Percentiles rank a stretch among this genome's conserved stretches.
phyloP scores from a whole-genome alignment of 1,284 basidiomycete species.

The Phlebopus sp. region DNA sequence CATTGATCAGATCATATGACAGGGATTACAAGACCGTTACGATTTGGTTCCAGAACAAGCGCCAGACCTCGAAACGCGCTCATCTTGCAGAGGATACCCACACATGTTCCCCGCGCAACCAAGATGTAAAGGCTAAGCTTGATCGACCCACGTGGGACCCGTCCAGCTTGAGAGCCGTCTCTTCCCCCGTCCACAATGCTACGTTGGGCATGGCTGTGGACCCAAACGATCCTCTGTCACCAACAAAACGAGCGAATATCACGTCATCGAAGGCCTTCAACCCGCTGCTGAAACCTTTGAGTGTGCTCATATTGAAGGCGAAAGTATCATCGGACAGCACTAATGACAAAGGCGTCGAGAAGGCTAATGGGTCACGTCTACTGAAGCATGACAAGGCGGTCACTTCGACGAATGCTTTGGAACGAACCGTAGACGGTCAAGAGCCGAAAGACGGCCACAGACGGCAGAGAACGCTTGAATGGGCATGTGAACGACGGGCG shows the following conservation, averaged over 20 bases:
- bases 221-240: not conserved
- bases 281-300: conserved; percentile 22
- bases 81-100: conserved; percentile 9
- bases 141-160: conserved; percentile 10
- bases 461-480: conserved; percentile 39
- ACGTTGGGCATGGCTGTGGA: conserved; percentile 16
- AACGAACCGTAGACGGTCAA: conserved; percentile 1
- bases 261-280: conserved; percentile 15
- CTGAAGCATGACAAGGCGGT: not conserved
- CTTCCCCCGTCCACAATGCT: conserved; percentile 29
- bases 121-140: not conserved
- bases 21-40: conserved; percentile 49
- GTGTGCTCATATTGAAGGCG: conserved; percentile 10
- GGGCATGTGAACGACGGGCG: conserved; percentile 43
- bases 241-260: not conserved
- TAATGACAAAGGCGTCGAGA: not conserved
- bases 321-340: conserved; percentile 3
- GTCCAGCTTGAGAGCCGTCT: conserved; percentile 26
- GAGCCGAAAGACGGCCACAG: conserved; percentile 17
- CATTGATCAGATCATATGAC: conserved; percentile 2
- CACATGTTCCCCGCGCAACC: not conserved
- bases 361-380: not conserved
- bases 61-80: conserved; percentile 42
- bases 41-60: conserved; percentile 53
- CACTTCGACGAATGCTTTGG: conserved; percentile 1